A percentile compares a stretch with the other conserved stretches of the same genome.
These are phyloP conservation scores for Aspergillus unguis DNA, from an alignment of 2,329 filamentous ascomycete species.

Conservation along the genomic window DNA sequence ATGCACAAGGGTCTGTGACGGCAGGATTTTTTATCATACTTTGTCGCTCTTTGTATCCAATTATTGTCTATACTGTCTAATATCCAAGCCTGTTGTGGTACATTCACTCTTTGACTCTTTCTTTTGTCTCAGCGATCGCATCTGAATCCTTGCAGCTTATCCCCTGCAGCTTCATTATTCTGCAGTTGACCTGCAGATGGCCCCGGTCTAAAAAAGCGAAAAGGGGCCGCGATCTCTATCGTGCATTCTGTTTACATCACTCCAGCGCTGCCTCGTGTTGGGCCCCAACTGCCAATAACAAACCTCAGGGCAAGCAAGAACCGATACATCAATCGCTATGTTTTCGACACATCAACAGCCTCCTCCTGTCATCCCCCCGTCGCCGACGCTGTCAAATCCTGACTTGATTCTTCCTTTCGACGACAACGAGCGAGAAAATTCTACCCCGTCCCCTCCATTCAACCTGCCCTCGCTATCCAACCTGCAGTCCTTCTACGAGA, in stretches of 20 bases:
- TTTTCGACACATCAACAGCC: conserved; percentile 13
- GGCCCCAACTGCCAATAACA: not conserved
- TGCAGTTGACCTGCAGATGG: conserved; percentile 7
- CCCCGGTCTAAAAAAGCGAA: conserved; percentile 5
- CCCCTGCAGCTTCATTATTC: conserved; percentile 10
- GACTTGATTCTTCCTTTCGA: conserved; percentile 89
- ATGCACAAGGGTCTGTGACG: not conserved
- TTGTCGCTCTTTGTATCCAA: no score
- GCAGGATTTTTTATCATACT: not conserved
- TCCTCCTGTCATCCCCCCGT: conserved; percentile 52
- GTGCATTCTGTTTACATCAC: not conserved
- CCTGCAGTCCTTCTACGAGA: conserved; percentile 36
- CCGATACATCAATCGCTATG: conserved; percentile 7
- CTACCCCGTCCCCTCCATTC: conserved; percentile 52
- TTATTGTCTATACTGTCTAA: not conserved
- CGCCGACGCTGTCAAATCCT: conserved; percentile 85
- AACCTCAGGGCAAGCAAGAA: not conserved
- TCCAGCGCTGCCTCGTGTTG: conserved; percentile 3
- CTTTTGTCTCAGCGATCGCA: not conserved
- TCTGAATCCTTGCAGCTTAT: conserved; percentile 7
- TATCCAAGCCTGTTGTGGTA: not conserved
- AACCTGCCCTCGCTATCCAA: conserved; percentile 47
- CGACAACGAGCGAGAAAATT: conserved; percentile 50
- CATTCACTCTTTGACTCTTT: not conserved
- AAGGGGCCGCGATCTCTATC: conserved; percentile 4